A percentile compares a stretch with the other conserved stretches of the same genome.
phyloP scores from a whole-genome alignment of 2,329 filamentous ascomycete species.

The Fusarium anguioides region DNA sequence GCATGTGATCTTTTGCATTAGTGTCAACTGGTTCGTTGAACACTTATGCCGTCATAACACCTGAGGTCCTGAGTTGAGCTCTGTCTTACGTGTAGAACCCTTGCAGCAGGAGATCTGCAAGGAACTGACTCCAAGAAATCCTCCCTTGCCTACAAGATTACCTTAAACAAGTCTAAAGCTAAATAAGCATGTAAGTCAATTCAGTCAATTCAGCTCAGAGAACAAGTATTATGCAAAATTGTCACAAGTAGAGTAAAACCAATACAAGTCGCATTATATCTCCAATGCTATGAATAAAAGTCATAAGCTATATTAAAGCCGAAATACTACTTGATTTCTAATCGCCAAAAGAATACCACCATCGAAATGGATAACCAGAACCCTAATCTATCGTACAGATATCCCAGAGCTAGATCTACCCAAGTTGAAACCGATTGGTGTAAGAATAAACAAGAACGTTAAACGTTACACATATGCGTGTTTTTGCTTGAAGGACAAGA shows the following conservation, averaged over 20 bases:
- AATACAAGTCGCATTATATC: not conserved
- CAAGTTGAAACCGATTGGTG: conserved; percentile 25
- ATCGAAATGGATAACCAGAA: conserved; percentile 26
- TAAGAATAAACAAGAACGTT: conserved; percentile 43
- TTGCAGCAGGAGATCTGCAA: not conserved
- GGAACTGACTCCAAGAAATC: not conserved
- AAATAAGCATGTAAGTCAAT: not conserved
- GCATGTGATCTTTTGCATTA: not conserved
- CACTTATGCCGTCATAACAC: not conserved
- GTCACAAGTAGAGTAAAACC: not conserved
- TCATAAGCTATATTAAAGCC: conserved; percentile 40
- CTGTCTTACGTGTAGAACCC: not conserved
- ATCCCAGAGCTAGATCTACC: conserved; percentile 20
- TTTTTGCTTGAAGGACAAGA: conserved; percentile 12
- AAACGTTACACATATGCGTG: conserved; percentile 34
- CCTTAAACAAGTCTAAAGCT: not conserved
- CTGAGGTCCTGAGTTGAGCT: not conserved
- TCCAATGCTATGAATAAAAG: not conserved
- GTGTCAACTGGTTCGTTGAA: not conserved
- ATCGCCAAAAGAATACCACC: conserved; percentile 37
- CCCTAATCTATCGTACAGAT: conserved; percentile 27
- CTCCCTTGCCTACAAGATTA: not conserved
- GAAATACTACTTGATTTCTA: conserved; percentile 39
- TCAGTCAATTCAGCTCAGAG: not conserved
- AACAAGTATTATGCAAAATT: not conserved